These are phyloP conservation scores for Yamadazyma olivae DNA, from an alignment of 805 yeast species.

Conservation along the genomic window DNA sequence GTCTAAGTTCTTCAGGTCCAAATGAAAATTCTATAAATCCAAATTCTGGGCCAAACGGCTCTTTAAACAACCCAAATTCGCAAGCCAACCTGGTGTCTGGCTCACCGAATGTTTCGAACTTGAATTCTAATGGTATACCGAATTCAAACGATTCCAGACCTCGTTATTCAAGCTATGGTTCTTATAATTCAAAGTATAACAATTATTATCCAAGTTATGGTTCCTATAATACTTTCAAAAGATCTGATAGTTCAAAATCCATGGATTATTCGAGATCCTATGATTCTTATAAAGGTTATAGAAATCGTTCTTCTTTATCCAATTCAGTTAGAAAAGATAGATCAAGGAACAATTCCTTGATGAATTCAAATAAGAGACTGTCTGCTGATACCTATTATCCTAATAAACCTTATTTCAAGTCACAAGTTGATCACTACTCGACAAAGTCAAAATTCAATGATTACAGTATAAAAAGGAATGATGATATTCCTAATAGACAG, in stretches of 20 bases:
- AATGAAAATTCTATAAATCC: not conserved
- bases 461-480: slow-evolving; percentile 3
- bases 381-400: slow-evolving; percentile 29
- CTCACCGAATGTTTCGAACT: not conserved
- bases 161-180: slow-evolving; percentile 10
- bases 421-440: slow-evolving; percentile 15
- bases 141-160: slow-evolving; percentile 2
- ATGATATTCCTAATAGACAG: slow-evolving; percentile 1
- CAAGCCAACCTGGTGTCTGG: not conserved
- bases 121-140: not conserved
- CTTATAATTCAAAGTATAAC: slow-evolving; percentile 6
- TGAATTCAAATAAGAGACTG: slow-evolving; percentile 21
- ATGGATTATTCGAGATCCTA: slow-evolving; percentile 5
- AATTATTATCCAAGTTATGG: slow-evolving; percentile 25
- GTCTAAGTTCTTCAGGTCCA: slow-evolving; percentile 8
- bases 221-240: slow-evolving; percentile 15
- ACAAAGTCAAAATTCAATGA: slow-evolving; percentile 7
- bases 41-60: not conserved
- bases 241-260: slow-evolving; percentile 9
- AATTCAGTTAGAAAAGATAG: slow-evolving; percentile 19
- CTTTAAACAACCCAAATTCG: not conserved
- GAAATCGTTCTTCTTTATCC: slow-evolving; percentile 19
- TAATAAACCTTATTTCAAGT: slow-evolving; percentile 13
- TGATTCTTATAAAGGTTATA: slow-evolving; percentile 4
- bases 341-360: slow-evolving; percentile 11